Evolutionary conservation across 2,329 filamentous ascomycete species (phyloP).

Genomic region (Diaporthe destruens): DNA sequence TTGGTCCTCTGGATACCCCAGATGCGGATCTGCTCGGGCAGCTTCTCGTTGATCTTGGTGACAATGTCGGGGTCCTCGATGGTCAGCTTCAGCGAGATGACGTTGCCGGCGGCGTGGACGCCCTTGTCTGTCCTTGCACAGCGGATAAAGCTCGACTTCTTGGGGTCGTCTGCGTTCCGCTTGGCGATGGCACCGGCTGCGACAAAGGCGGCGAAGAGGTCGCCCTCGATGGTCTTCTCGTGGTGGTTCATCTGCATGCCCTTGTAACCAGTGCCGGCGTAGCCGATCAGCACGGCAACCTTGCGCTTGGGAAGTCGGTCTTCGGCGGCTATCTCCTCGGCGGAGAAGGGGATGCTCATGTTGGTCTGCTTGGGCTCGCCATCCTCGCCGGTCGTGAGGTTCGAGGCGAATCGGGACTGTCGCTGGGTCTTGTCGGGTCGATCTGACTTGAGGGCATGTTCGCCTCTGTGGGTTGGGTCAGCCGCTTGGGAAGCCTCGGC

Average conservation of each 20-base stretch:
- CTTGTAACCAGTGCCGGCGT: conserved; percentile 95
- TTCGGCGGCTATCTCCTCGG: conserved; percentile 90
- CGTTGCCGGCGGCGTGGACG: conserved; percentile 94
- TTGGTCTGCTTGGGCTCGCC: conserved; percentile 61
- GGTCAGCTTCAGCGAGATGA: conserved; percentile 95
- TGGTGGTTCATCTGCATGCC: conserved; percentile 91
- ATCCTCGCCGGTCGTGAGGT: conserved; percentile 39
- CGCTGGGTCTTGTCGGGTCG: conserved; percentile 30
- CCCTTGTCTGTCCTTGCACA: conserved; percentile 98
- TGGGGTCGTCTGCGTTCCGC: conserved; percentile 95
- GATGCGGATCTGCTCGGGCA: conserved; percentile 90
- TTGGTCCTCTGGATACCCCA: conserved; percentile 94
- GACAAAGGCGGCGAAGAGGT: conserved; percentile 93
- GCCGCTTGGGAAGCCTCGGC: conserved; percentile 21
- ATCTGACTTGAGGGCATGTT: conserved; percentile 27
- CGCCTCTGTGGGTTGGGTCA: conserved; percentile 26
- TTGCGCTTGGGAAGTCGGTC: conserved; percentile 93
- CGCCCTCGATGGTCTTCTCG: conserved; percentile 95
- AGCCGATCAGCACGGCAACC: conserved; percentile 94
- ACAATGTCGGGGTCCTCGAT: conserved; percentile 91
- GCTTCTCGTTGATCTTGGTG: conserved; percentile 87
- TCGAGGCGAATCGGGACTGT: conserved; percentile 29
- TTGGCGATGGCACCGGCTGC: conserved; percentile 94
- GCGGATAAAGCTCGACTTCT: conserved; percentile 93
- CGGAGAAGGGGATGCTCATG: conserved; percentile 67